Percentiles rank a stretch among this genome's conserved stretches.
Conservation (phyloP, 148 eudicot genomes). For the Hydrangea macrophylla region DNA sequence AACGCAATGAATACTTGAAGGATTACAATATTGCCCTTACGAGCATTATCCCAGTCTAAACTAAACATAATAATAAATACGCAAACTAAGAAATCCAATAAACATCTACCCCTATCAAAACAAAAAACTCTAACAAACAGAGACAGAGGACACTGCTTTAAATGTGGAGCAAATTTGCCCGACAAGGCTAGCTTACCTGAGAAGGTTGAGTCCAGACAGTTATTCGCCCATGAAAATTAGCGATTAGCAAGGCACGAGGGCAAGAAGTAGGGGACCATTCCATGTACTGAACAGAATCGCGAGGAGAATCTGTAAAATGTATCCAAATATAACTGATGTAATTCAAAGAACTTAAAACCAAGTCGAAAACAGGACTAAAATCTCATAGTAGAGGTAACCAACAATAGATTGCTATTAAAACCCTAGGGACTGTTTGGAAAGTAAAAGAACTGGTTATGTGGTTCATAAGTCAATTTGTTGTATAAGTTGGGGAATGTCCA, state of each 20-base stretch:
- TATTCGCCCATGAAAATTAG: slow-evolving; percentile 91
- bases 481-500: too few relatives aligned
- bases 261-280: slow-evolving; percentile 99
- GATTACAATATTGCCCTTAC: too few relatives aligned
- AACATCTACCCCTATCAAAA: too few relatives aligned
- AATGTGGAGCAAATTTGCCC: neutral
- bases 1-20: too few relatives aligned
- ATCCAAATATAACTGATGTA: slow-evolving; percentile 1
- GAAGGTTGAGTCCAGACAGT: slow-evolving; percentile 95
- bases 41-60: too few relatives aligned
- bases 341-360: neutral
- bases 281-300: slow-evolving; percentile 96
- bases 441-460: too few relatives aligned
- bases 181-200: slow-evolving; percentile 43
- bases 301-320: slow-evolving; percentile 72
- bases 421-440: too few relatives aligned
- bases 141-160: slow-evolving; percentile 1
- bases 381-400: neutral
- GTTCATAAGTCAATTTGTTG: too few relatives aligned
- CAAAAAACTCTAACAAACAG: too few relatives aligned
- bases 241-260: slow-evolving; percentile 79
- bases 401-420: neutral
- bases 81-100: too few relatives aligned
- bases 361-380: neutral
- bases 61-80: too few relatives aligned